A percentile compares a stretch with the other conserved stretches of the same genome.
Evolutionary conservation across 2,329 filamentous ascomycete genomes (phyloP).

Genomic region (Cercospora nicotianae): DNA sequence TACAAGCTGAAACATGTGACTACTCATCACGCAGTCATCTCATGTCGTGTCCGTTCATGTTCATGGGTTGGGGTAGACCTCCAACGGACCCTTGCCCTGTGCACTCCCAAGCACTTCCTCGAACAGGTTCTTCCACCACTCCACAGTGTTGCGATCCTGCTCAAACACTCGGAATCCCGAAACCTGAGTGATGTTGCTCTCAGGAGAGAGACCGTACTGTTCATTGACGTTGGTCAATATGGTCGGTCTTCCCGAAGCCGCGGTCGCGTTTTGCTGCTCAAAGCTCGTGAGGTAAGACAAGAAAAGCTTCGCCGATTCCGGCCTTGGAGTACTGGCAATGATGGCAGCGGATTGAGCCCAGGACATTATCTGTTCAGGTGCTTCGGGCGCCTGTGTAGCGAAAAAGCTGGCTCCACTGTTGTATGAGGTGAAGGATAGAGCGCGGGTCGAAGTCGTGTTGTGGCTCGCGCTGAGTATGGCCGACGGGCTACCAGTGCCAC

Average conservation of each 20-base stretch:
- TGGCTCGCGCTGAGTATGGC: constrained; percentile 34
- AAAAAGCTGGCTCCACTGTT: background rate
- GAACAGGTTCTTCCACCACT: constrained; percentile 30
- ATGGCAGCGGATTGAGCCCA: constrained; percentile 53
- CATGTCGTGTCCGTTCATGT: background rate
- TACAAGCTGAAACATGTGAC: background rate
- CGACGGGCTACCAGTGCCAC: constrained; percentile 48
- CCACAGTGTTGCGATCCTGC: constrained; percentile 21
- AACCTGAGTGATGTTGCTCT: constrained; percentile 20
- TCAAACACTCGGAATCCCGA: constrained; percentile 21
- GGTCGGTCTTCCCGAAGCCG: constrained; percentile 1
- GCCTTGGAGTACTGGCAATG: constrained; percentile 47
- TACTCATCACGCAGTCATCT: background rate
- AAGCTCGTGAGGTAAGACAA: constrained; percentile 39
- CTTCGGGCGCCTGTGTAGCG: constrained; percentile 7
- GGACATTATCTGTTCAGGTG: constrained; percentile 43
- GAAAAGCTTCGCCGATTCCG: constrained; percentile 52
- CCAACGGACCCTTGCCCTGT: constrained; percentile 22
- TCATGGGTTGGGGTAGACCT: constrained; percentile 21
- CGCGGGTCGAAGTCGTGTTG: constrained; percentile 23
- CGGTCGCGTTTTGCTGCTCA: constrained; percentile 13
- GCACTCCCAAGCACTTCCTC: constrained; percentile 26
- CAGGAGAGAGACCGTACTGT: constrained; percentile 9
- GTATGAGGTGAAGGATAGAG: constrained; percentile 22
- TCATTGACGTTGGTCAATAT: constrained; percentile 16